A percentile compares a stretch with the other conserved stretches of the same genome.
Conservation (phyloP, 345 rosid genomes). For the Fremontodendron californicum region DNA sequence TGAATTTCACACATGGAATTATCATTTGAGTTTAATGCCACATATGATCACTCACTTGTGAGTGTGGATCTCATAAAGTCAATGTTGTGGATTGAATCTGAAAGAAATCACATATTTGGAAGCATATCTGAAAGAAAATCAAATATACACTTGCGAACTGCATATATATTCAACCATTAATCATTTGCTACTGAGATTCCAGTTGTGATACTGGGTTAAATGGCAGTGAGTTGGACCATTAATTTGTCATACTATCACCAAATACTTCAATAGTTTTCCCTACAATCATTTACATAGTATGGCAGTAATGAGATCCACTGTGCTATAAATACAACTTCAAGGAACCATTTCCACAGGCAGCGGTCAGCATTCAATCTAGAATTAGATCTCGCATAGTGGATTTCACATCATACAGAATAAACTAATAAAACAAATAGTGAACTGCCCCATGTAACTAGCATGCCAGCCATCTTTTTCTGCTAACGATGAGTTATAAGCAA, state of each 20-base stretch:
- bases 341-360: background rate
- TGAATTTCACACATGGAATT: background rate
- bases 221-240: background rate
- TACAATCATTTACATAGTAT: background rate
- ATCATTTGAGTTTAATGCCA: background rate
- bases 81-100: background rate
- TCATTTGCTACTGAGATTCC: background rate
- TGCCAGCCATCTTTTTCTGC: background rate
- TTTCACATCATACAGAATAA: slow-evolving; percentile 1
- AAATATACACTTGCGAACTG: background rate
- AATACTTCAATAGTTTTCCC: background rate
- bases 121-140: background rate
- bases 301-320: background rate
- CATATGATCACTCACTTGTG: background rate
- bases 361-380: background rate
- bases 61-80: background rate
- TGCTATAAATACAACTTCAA: background rate
- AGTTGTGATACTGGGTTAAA: background rate
- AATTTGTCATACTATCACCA: background rate
- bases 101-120: background rate
- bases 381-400: background rate
- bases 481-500: background rate
- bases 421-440: background rate
- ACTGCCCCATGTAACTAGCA: background rate
- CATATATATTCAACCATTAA: background rate